A percentile compares a stretch with the other conserved stretches of the same genome.
phyloP scores from a whole-genome alignment of 371 early-diverging fungal species.

The Coemansia sp. region DNA sequence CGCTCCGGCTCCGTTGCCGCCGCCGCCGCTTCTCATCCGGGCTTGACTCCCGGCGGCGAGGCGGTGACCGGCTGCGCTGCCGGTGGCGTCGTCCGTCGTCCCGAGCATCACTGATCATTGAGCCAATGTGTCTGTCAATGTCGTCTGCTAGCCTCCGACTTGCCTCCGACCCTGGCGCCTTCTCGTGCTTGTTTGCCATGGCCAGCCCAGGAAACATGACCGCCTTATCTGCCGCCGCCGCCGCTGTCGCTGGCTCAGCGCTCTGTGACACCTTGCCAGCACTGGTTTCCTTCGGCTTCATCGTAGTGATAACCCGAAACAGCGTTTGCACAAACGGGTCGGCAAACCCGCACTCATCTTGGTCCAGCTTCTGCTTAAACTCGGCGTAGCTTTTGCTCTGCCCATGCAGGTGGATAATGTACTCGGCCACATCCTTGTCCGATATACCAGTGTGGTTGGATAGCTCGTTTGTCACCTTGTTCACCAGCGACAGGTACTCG shows the following conservation, averaged over 20 bases:
- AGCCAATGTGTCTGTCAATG: slow-evolving; percentile 36
- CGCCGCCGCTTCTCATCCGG: slow-evolving; percentile 27
- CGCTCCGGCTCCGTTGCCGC: background rate
- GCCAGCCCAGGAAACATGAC: slow-evolving; percentile 83
- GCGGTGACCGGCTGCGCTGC: slow-evolving; percentile 21
- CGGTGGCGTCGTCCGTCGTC: slow-evolving; percentile 2
- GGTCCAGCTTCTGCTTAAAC: slow-evolving; percentile 72
- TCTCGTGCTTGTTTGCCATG: slow-evolving; percentile 52
- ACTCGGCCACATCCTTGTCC: slow-evolving; percentile 84
- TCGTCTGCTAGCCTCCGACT: slow-evolving; percentile 34
- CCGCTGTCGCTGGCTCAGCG: background rate
- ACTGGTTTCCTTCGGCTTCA: slow-evolving; percentile 67
- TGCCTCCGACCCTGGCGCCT: slow-evolving; percentile 27
- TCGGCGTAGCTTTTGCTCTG: slow-evolving; percentile 60
- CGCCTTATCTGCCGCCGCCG: slow-evolving; percentile 40
- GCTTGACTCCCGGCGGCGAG: slow-evolving; percentile 31
- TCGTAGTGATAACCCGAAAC: slow-evolving; percentile 84
- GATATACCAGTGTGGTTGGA: slow-evolving; percentile 88
- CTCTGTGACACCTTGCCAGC: slow-evolving; percentile 1
- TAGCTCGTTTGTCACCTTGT: slow-evolving; percentile 87
- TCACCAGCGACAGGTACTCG: slow-evolving; percentile 87
- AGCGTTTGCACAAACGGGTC: slow-evolving; percentile 80
- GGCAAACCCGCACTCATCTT: slow-evolving; percentile 79
- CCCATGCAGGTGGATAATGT: slow-evolving; percentile 73
- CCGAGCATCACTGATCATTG: slow-evolving; percentile 18